Conservation (phyloP, 352 stramenopile species). For the Pythium plurisporium region DNA sequence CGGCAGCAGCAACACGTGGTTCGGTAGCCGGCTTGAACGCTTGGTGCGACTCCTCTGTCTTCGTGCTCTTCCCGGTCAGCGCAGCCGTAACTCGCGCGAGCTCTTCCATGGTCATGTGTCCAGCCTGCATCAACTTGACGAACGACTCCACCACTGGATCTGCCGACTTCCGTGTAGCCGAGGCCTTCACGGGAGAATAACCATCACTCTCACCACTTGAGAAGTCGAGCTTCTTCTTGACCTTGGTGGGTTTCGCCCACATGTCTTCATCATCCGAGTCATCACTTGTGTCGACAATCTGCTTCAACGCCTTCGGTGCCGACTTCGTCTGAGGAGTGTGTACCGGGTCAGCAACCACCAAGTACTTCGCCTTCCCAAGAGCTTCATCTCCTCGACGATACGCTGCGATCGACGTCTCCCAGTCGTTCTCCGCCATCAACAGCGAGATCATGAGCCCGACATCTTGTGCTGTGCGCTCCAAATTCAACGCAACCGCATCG, state of each 20-base stretch:
- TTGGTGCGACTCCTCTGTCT: not conserved
- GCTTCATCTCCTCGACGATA: not conserved
- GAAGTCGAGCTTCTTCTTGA: not conserved
- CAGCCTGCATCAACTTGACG: not conserved
- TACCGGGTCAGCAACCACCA: not conserved
- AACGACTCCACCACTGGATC: not conserved
- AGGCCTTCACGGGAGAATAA: not conserved
- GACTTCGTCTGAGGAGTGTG: constrained; percentile 4
- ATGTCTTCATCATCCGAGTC: not conserved
- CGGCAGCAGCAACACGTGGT: no score
- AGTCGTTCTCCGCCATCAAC: constrained; percentile 1
- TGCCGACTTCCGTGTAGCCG: not conserved
- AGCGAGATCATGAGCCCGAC: constrained; percentile 1
- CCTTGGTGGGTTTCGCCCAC: not conserved
- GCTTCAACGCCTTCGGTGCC: not conserved
- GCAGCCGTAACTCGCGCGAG: not conserved
- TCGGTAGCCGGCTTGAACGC: not conserved
- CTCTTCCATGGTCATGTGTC: not conserved
- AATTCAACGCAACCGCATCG: not conserved
- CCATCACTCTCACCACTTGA: not conserved
- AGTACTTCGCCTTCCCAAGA: not conserved
- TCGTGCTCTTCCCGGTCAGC: not conserved
- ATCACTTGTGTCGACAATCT: not conserved
- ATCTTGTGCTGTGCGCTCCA: not conserved
- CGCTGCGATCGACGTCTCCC: constrained; percentile 1